Base-by-base conservation (phyloP, 1,284 basidiomycete species). In the Puccinia horiana region DNA sequence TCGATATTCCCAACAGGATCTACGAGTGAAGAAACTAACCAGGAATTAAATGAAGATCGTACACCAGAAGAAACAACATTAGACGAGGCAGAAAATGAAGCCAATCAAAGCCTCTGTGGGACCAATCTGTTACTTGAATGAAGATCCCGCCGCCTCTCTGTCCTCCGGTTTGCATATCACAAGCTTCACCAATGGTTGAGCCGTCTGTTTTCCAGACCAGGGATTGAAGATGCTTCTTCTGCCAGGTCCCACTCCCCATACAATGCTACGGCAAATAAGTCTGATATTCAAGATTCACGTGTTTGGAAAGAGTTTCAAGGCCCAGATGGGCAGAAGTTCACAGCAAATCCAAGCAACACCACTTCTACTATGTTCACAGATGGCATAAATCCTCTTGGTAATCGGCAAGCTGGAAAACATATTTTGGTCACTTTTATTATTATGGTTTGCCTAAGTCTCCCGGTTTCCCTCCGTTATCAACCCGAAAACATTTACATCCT, bases 401-500 rank as follows among this genome's bases (percentile, higher is more conserved):
- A 61, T 61, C 23, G 49, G 26, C 54, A 42, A 42, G 37, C 18
- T 37, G 74, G 74, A 44, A 58, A 63, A n/a, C 20, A 61, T 44
- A 26, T 54, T 23, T 56, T 29, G 2, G 42, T 76, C 23, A 78
- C 76, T 2, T 79, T 79, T 56, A 56, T 79, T 1, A 63, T 79
- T 1, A 40, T 79, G 35, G 49, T 69, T 8, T 79, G 61, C 65
- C 20, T 78, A n/a, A 67, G 54, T 8, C 80, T 85, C 26, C 84
- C 83, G 11, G 58, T 81, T 44, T 56, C 79, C 9, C 4, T 83
- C 14, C 76, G 85, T 23, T 84, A 83, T 47, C 32, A 67, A 23
- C 65, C 76, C 1, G 65, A 84, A 35, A 84, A 85, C 54, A 76
- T 84, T 26, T 83, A 70, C 52, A 49, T 84, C 5, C 77, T 84